phyloP scores from a whole-genome alignment of 2,329 filamentous ascomycete species.

The Fusarium xyrophilum region DNA sequence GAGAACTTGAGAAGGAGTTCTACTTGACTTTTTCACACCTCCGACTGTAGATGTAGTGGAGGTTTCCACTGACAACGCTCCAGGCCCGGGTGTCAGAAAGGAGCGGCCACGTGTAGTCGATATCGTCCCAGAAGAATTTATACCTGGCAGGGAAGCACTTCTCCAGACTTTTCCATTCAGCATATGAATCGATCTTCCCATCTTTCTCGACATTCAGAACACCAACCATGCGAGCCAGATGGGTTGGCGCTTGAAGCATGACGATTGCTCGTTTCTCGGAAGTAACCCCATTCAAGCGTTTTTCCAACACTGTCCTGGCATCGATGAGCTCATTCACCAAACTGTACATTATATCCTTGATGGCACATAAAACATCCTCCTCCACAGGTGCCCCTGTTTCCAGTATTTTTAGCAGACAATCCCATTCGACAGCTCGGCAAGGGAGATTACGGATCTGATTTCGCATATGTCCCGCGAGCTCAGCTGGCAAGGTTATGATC shows the following conservation, averaged over 20 bases:
- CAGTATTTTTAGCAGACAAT: not conserved
- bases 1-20: not conserved
- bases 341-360: not conserved
- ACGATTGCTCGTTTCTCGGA: not conserved
- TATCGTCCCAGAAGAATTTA: not conserved
- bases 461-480: not conserved
- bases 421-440: not conserved
- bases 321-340: not conserved
- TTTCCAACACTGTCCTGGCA: not conserved
- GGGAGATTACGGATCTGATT: not conserved
- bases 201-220: not conserved
- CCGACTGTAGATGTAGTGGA: not conserved
- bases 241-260: not conserved
- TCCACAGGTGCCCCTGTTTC: not conserved
- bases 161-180: not conserved
- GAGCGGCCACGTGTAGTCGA: not conserved
- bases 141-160: not conserved
- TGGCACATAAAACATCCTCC: not conserved
- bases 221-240: not conserved
- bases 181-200: not conserved
- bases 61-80: not conserved
- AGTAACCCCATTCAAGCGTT: not conserved
- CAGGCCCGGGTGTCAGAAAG: not conserved
- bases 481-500: not conserved
- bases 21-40: not conserved